phyloP scores from a whole-genome alignment of 2,329 filamentous ascomycete genomes.

The Fusarium sp. region DNA sequence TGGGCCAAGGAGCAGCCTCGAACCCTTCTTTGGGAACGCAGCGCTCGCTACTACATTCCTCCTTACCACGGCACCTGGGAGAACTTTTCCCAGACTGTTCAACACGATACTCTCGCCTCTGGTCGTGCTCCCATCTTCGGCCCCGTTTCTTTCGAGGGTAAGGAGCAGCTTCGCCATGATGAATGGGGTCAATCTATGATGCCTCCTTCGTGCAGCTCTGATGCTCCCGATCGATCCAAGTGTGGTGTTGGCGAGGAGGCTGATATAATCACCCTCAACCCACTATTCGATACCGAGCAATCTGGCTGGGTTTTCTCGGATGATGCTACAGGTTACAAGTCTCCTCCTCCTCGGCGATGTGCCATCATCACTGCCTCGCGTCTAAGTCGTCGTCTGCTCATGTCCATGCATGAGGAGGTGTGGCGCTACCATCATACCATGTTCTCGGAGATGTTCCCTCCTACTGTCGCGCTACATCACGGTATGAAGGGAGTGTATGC shows the following conservation, averaged over 20 bases:
- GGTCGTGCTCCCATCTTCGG: slow-evolving; percentile 77
- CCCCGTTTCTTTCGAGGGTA: slow-evolving; percentile 69
- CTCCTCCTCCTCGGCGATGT: slow-evolving; percentile 76
- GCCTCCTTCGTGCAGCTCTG: slow-evolving; percentile 68
- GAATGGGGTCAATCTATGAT: slow-evolving; percentile 68
- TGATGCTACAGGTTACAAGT: slow-evolving; percentile 78
- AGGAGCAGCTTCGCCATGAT: slow-evolving; percentile 64
- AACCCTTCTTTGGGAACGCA: slow-evolving; percentile 83
- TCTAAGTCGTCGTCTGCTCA: slow-evolving; percentile 75
- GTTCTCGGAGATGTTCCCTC: slow-evolving; percentile 87
- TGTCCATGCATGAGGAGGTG: slow-evolving; percentile 83
- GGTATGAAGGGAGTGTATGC: slow-evolving; percentile 85
- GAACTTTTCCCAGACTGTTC: slow-evolving; percentile 77
- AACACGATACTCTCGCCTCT: slow-evolving; percentile 70
- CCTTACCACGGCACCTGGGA: slow-evolving; percentile 79
- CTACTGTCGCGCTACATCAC: slow-evolving; percentile 79
- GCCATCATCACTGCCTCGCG: slow-evolving; percentile 81
- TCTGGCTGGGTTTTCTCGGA: slow-evolving; percentile 82
- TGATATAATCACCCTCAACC: slow-evolving; percentile 84
- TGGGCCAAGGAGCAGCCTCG: slow-evolving; percentile 80
- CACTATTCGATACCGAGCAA: slow-evolving; percentile 79
- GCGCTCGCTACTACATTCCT: slow-evolving; percentile 83
- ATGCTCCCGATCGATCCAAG: slow-evolving; percentile 61
- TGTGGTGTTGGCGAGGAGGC: slow-evolving; percentile 81
- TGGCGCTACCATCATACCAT: slow-evolving; percentile 77